Base-by-base conservation (phyloP, 257 asterid species). In the Ballota nigra region DNA sequence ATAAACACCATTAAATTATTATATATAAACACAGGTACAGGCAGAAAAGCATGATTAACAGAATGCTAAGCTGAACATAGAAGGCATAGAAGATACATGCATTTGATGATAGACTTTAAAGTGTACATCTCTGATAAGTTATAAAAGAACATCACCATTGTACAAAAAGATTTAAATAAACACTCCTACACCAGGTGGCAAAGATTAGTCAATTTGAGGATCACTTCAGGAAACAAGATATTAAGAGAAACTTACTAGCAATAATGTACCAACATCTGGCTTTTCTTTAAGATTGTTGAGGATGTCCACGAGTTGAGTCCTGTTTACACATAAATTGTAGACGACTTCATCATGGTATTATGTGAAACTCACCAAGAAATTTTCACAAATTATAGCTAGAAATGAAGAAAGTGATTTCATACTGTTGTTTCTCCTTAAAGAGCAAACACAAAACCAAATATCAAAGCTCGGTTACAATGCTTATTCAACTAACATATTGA, bases 191-290 rank as follows among this genome's bases (percentile, higher is more conserved):
- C 38, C 19, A 60, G 28, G 47, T 29, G 61, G 57, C 51, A 71
- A 77, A 65, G 4, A 67, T 23, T 38, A 34, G 53, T 57, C 71
- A 71, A 28, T 16, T 45, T 70, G 59, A 47, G 47, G 52, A 71
- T 56, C 61, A 65, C 70, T 57, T 75, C 36, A 72, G 28, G 67
- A 34, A 43, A 62, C 38, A 71, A 58, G 65, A 36, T 36, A 63
- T 8, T 16, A 55, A 64, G 64, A 40, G 43, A 45, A 60, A 69
- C 83, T 81, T 79, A 94, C 99, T 87, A 79, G 38, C 80, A 94
- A 84, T 69, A 94, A 66, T 56, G 97, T 84, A 43, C 92, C 96
- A 75, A 94, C 99, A 79, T 94, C 99, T 45, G 99, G 99, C 81
- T 92, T 94, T 76, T 94, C 99, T 81, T 84, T 94, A 72, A 92